Evolutionary conservation across 768 basidiomycete species (phyloP), one percentile per base, ranked within the genome.

Genomic region (Kwoniella mangroviensis): DNA sequence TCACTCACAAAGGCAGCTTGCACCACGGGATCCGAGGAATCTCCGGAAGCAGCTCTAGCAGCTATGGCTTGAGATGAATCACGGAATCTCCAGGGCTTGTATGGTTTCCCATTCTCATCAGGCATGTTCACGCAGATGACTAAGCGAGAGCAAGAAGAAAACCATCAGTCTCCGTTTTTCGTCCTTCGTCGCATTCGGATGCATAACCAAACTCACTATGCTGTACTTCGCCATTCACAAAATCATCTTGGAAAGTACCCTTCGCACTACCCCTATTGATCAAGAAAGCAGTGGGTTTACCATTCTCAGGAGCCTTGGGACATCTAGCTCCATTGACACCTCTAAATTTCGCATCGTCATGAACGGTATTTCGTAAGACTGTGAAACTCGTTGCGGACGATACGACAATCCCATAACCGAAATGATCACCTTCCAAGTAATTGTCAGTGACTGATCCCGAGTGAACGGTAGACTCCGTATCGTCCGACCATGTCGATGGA

Each of bases 171-270:
- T 34, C 6, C 34, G 6, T 34, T 7, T 7, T 34, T 34, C 34
- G 34, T 34, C 34, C 34, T 7, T 34, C 34, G 34, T 34, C 6
- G 3, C 34, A 4, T 34, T 34, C 6, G 34, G 34, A 7, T 3
- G 4, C 34, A 34, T 34, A 4, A 34, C 34, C 34, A 34, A 7
- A 72, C 82, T 70, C 52, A 84, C 83, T 78, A 73, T 82, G 79
- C 72, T 84, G 82, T 10, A 84, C 82, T 70, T 83, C 82, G 41
- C 83, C 83, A 70, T 84, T 84, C 26, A 81, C 81, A 67, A 84
- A 83, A 10, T 84, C 82, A 2, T 77, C 65, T 54, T 84, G 83
- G 53, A 82, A 83, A 10, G 65, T 74, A 5, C 82, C 81, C 64
- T 76, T 74, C 0, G 81, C 75, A 64, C 79, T 81, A 2, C 81